phyloP scores from a whole-genome alignment of 108 stramenopile species.

The Phaeodactylum tricornutum region DNA sequence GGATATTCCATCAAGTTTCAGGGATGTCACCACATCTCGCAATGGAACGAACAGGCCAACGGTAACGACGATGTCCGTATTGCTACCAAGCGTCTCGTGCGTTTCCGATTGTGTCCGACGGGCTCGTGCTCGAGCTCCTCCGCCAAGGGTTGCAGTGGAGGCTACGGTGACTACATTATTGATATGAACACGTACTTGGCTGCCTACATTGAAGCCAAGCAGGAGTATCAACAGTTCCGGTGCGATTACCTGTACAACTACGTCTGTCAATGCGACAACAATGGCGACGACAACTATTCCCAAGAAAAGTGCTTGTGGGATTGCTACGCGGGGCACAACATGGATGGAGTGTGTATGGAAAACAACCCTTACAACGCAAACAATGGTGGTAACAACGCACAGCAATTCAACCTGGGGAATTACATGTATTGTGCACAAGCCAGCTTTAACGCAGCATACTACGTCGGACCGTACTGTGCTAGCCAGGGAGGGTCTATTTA shows the following conservation, averaged over 20 bases:
- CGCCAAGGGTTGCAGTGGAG: conserved; percentile 42
- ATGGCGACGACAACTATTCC: conserved; percentile 22
- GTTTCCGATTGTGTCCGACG: conserved; percentile 78
- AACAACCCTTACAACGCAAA: conserved; percentile 21
- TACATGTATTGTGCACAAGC: conserved; percentile 24
- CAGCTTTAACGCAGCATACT: conserved; percentile 18
- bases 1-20: conserved; percentile 76
- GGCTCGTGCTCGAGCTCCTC: conserved; percentile 32
- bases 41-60: conserved; percentile 60
- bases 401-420: conserved; percentile 10
- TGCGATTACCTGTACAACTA: conserved; percentile 10
- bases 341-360: conserved; percentile 37
- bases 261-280: neutral
- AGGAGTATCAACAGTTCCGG: conserved; percentile 30
- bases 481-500: conserved; percentile 42
- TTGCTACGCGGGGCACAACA: conserved; percentile 47
- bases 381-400: conserved; percentile 7
- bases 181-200: conserved; percentile 70
- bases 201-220: conserved; percentile 22
- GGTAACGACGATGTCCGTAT: conserved; percentile 61
- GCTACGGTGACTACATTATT: conserved; percentile 78
- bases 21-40: conserved; percentile 71
- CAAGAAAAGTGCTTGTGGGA: conserved; percentile 54
- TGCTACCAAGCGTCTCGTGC: conserved; percentile 64
- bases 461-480: conserved; percentile 51